Evolutionary conservation across 768 basidiomycete genomes (phyloP), one percentile per base, ranked within the genome.

Genomic region (Leccinum disarticulatum): DNA sequence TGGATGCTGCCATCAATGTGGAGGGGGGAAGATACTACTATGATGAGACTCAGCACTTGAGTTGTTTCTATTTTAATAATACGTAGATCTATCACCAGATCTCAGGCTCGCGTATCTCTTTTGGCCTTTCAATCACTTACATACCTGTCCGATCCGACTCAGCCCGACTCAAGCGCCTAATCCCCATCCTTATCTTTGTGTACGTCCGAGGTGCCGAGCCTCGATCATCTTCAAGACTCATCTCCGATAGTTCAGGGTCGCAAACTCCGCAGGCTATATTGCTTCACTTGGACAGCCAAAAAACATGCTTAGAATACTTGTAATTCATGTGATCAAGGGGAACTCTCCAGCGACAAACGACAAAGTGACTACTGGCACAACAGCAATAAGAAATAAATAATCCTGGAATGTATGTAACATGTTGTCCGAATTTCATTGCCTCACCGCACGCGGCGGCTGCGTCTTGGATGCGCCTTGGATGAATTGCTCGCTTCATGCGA

Each of bases 321-420:
- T 19, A 11, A 43, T 43, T 43, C 43, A 46, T 46, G 43, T 46
- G 43, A 46, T 46, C 43, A 19, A 5, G 43, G 43, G 17, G 41
- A n/a, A 28, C 61, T 33, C 53, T 59, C 56, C 41, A 47, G 55
- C 59, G 27, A 57, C 51, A 36, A 36, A 14, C 2, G 6, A 31
- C 0, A 35, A 35, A 6, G 5, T 35, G 33, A 35, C 33, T 41
- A 59, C 54, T 56, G 58, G 67, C 46, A 73, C 71, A 73, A 75
- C 72, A 73, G 70, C 70, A 75, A 75, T 75, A 75, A 66, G 52
- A 58, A 73, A 74, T 72, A 74, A 71, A 71, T 71, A 71, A 22
- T 61, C 54, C 49, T n/a, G 5, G 43, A 57, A 54, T 48, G 36
- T 47, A 50, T 48, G 36, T 47, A 50, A 46, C 52, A 55, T 55